phyloP scores from a whole-genome alignment of 495 filamentous ascomycete genomes.

The Lichenothelia convexa region DNA sequence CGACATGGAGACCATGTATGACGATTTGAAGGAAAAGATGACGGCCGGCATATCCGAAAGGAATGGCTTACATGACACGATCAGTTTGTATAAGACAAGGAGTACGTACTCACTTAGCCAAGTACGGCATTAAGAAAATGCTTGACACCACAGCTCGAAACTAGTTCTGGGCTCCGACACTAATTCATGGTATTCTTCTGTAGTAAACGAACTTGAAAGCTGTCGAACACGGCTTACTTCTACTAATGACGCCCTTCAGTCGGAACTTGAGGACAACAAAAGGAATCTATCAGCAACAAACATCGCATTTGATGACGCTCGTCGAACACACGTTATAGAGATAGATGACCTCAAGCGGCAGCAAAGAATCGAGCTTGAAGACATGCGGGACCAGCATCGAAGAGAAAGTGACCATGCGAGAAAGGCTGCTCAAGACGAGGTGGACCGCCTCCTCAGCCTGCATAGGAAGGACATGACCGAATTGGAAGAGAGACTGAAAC shows the following conservation, averaged over 20 bases:
- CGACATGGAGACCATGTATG: slow-evolving; percentile 44
- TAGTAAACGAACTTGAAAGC: slow-evolving; percentile 51
- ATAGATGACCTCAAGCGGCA: slow-evolving; percentile 34
- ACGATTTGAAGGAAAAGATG: slow-evolving; percentile 41
- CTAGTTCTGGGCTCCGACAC: not conserved
- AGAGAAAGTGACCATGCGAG: slow-evolving; percentile 10
- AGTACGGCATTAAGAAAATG: slow-evolving; percentile 1
- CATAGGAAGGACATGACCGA: slow-evolving; percentile 15
- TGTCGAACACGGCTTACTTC: slow-evolving; percentile 37
- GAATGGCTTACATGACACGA: slow-evolving; percentile 44
- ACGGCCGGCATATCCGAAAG: slow-evolving; percentile 39
- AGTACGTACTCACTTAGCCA: slow-evolving; percentile 35
- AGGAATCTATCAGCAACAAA: slow-evolving; percentile 24
- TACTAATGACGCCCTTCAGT: slow-evolving; percentile 35
- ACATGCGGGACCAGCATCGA: slow-evolving; percentile 14
- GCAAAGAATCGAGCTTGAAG: slow-evolving; percentile 18
- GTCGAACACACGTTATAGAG: slow-evolving; percentile 35
- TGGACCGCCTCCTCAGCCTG: slow-evolving; percentile 19
- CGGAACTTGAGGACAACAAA: slow-evolving; percentile 40
- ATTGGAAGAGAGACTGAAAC: slow-evolving; percentile 15
- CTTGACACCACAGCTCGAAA: not conserved
- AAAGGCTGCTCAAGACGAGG: slow-evolving; percentile 22
- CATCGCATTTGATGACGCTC: slow-evolving; percentile 29
- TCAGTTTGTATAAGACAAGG: slow-evolving; percentile 51
- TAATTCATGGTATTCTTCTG: slow-evolving; percentile 9